Evolutionary conservation across 2,329 filamentous ascomycete species (phyloP), one percentile per base, ranked within the genome.

Genomic region (Eurotiales sp.): DNA sequence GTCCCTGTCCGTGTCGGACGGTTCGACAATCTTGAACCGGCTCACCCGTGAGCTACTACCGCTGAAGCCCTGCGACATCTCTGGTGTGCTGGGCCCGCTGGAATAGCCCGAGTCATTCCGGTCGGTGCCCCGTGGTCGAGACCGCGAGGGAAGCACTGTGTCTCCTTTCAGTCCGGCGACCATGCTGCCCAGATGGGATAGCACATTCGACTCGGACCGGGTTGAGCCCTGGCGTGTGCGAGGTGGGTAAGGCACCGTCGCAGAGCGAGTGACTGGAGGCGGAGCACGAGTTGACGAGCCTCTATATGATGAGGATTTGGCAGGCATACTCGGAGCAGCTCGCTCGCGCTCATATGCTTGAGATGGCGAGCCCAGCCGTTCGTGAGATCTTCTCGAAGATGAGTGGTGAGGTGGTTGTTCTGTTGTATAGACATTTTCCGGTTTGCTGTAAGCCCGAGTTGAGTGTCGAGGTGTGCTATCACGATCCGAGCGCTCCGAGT

Each of bases 121-220:
- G 27, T 73, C 65, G 22, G 57, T 49, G 25, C 61, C 61, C 48
- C 69, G 67, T 37, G 68, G 51, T 43, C 69, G 73, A 66, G 59
- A 36, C 69, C 67, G 43, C 11, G 63, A 37, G 34, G 6, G 64
- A 34, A 44, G 23, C 11, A 8, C 25, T 22, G 51, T 61, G 61
- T 51, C 51, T 3, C 32, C 23, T 10, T 46, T 30, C 11, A 53
- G 40, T 8, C 30, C 29, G 15, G 44, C 8, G 15, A 51, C 48
- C 48, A 47, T 51, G 27, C 23, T 50, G 12, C 36, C 22, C 27
- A 55, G 19, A 4, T 14, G 44, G 6, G 50, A 22, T 37, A 53
- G 37, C 21, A 40, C 47, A 3, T 54, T 55, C 21, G 54, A 51
- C 25, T 55, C 54, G 72, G 87, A 39, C 88, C 88, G 15, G 46